Evolutionary conservation across 2,329 filamentous ascomycete genomes (phyloP), one percentile per base, ranked within the genome.

Genomic region (Alternaria burnsii): DNA sequence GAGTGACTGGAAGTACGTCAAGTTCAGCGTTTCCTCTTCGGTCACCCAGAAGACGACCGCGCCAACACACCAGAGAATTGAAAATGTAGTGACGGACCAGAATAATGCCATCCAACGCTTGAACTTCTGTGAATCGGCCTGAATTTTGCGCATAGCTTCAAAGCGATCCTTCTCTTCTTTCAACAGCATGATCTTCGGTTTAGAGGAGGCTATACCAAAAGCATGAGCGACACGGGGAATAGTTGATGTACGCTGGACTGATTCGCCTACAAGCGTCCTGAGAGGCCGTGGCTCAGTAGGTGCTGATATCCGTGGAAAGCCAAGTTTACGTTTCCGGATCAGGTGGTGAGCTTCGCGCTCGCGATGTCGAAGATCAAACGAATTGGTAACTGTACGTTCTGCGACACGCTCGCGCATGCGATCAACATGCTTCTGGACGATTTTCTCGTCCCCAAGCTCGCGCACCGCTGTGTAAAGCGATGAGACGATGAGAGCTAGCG

Each of bases 401-500:
- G 88, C 77, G 0, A 87, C 89, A 28, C 82, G 78, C 52, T 81
- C 80, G 47, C 88, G 83, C 56, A 82, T 82, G 16, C 82, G 82
- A 46, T 87, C 81, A 52, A 87, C 79, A 70, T 90, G 88, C 41
- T 83, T 84, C 57, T 83, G 83, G 51, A 91, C 78, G 24, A 91
- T 82, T 40, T 91, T 89, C 62, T 88, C 84, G 50, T 86, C 82
- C 24, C 86, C 85, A 30, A 91, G 79, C 60, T 89, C 85, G 10
- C 79, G 71, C 2, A 85, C 85, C 61, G 90, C 89, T 43, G 83
- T 91, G 34, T 91, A 87, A 63, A 97, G 92, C 40, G 90, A 93
- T 20, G 88, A 89, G 24, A 97, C 89, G 56, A 96, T 90, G 24
- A 97, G 83, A 87, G 91, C 93, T 1, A 97, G 84, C 68, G 91